A percentile compares a stretch with the other conserved stretches of the same genome.
phyloP scores from a whole-genome alignment of 495 filamentous ascomycete genomes.

The Cenococcum geophilum region DNA sequence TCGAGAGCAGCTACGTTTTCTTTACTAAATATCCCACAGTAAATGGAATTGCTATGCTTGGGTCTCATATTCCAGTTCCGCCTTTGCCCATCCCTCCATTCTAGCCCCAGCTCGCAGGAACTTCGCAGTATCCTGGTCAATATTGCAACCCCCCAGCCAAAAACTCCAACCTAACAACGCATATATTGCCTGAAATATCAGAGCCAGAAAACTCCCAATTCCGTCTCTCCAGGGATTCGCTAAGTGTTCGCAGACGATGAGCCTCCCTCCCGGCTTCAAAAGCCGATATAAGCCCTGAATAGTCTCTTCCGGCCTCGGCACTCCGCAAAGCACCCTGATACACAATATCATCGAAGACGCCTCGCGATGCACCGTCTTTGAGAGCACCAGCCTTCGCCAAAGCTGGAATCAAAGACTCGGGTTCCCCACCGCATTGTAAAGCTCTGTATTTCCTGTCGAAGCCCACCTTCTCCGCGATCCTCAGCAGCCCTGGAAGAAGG shows the following conservation, averaged over 20 bases:
- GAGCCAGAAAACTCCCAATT: slow-evolving; percentile 22
- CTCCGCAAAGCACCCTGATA: slow-evolving; percentile 40
- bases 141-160: slow-evolving; percentile 34
- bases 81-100: slow-evolving; percentile 25
- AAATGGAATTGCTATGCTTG: slow-evolving; percentile 25
- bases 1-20: not conserved
- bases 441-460: slow-evolving; percentile 36
- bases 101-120: slow-evolving; percentile 25
- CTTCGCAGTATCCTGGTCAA: slow-evolving; percentile 33
- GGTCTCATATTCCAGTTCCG: slow-evolving; percentile 23
- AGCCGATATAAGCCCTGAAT: slow-evolving; percentile 33
- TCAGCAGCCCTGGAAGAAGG: slow-evolving; percentile 33
- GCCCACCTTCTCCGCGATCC: slow-evolving; percentile 29
- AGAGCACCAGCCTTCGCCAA: slow-evolving; percentile 31
- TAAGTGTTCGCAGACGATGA: slow-evolving; percentile 42
- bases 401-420: slow-evolving; percentile 31
- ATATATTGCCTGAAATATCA: slow-evolving; percentile 29
- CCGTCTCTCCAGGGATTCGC: slow-evolving; percentile 31
- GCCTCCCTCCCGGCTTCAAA: slow-evolving; percentile 40
- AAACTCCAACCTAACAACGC: slow-evolving; percentile 34
- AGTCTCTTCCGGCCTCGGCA: slow-evolving; percentile 33
- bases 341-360: slow-evolving; percentile 39
- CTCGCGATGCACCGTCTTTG: slow-evolving; percentile 14
- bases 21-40: slow-evolving; percentile 29
- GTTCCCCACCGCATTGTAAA: slow-evolving; percentile 37